Evolutionary conservation across 2,329 filamentous ascomycete species (phyloP), one percentile per base, ranked within the genome.

Genomic region (Fonsecaea monophora): DNA sequence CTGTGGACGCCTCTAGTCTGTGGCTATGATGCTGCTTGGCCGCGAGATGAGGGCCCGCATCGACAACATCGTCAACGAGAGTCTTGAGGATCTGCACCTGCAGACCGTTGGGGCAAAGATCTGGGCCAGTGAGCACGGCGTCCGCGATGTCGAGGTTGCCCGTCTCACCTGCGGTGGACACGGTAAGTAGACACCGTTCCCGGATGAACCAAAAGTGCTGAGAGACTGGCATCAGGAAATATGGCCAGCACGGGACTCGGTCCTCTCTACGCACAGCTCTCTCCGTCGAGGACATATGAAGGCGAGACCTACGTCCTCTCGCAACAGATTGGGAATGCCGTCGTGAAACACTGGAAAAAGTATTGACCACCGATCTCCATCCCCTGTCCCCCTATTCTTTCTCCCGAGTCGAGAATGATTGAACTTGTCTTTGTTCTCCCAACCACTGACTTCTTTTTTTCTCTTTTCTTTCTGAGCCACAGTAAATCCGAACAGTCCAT

Each of bases 41-140:
- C 70, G 70, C 55, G 65, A 69, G 30, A 71, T 73, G 40, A 66
- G 70, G 37, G 66, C 59, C 21, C 67, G 65, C 4, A 67, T 68
- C 42, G 70, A 72, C 48, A 65, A 70, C 35, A 67, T 71, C 45
- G 61, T 56, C 37, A 65, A 71, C 10, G 38, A 62, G 25, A 64
- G 64, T n/a, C 57, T 72, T 9, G 71, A 72, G 54, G 66, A 72
- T 62, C 57, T 72, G 5, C 71, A 72, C 40, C 58, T 72, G 13
- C 71, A 72, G 59, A 72, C 71, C 0, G 69, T 70, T 4, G 71
- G 69, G 9, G 67, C 69, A 4, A 72, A 72, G 32, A 68, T 72
- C 34, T 72, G 69, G 50, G 65, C 68, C 18, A 72, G 64, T 15
- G 68, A 71, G 34, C 67, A 68, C 48, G 67, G 65, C 12, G 60